Evolutionary conservation across 2,329 filamentous ascomycete species (phyloP), one percentile per base, ranked within the genome.

Genomic region (Penicillium psychrosexuale): DNA sequence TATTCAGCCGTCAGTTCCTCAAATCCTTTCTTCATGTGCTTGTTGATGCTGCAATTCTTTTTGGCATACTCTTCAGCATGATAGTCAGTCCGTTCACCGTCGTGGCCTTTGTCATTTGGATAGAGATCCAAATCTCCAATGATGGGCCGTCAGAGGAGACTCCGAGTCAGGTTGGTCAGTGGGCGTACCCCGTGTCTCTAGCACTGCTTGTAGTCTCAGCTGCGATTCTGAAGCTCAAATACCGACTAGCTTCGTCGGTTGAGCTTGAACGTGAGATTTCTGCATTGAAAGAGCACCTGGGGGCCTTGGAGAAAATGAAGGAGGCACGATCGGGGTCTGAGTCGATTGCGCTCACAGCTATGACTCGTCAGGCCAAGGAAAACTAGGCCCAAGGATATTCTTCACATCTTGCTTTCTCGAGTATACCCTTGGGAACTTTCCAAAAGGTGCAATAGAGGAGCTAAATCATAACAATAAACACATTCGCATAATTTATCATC

Each of bases 131-230:
- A 51, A 70, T 72, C 8, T 48, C 60, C 30, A 59, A 66, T 12
- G 69, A 72, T 38, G 67, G 68, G 1, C 63, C 66, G 0, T 57
- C 62, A 0, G 61, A 66, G 31, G 69, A 72, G 47, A 60, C 55
- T 36, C 63, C 66, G 0, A 57, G 63, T 19, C 68, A 71, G 39
- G 69, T 72, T 12, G 69, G 67, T 8, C 69, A 72, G 46, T 72
- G 69, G 69, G 58, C 61, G 2, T 63, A 61, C 15, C 38, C 68
- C 7, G 65, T 66, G 5, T 62, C 66, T 3, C 61, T 71, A 19
- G 66, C 52, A 3, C 51, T 72, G n/a, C 52, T 72, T 6, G 42
- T 69, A 2, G 42, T 71, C 8, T 70, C 69, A 4, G 68, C 67
- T 1, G 58, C 43, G 0, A 59, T 71, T 12, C 15, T 69, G 8